Base-by-base conservation (phyloP, 164 flowering plant genomes). In the Magnolia changhungtana region DNA sequence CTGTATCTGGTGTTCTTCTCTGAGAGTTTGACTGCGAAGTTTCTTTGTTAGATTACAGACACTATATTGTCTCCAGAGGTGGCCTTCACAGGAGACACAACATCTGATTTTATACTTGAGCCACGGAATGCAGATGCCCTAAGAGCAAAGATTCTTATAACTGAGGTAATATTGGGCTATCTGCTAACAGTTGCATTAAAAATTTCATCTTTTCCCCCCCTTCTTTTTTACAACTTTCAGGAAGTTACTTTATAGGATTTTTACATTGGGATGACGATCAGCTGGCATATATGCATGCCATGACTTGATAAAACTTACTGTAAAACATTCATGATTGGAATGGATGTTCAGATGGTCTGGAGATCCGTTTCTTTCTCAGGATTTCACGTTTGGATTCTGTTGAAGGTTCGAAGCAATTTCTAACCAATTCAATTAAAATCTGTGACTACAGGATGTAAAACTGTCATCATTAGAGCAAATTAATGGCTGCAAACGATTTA, bases 1-100 rank as follows among this genome's bases (percentile, higher is more conserved):
- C 37, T 67, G 8, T 55, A 68, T 63, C 61, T 31, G 69, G 51
- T 21, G 19, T 16, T 27, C 67, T 20, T 51, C 66, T 23, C 45
- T 3, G 45, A 37, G 31, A 74, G 19, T 18, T 58, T 68, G 67
- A 49, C 24, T 19, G 10, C 13, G n/a, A 37, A 59, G 55, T 63
- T 61, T 18, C 50, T 24, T 72, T 80, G 76, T 75, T 82, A 96
- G 99, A 94, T 96, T 76, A 90, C 97, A 85, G 97, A 96, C 80
- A 86, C 80, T 24, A 82, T 96, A 70, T 81, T 96, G 83, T 89
- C 90, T 73, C 99, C 99, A 69, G 99, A 96, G 86, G 91, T 96
- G 76, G 98, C 99, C 51, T 94, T 96, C 81, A 96, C 98, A 0
- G 99, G 99, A 52, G 99, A 94, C 77, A 96, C 99, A 63, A 90